Percentiles rank a stretch among this genome's conserved stretches.
Conservation (phyloP, 495 filamentous ascomycete species). For the Penicillium pancosmium region DNA sequence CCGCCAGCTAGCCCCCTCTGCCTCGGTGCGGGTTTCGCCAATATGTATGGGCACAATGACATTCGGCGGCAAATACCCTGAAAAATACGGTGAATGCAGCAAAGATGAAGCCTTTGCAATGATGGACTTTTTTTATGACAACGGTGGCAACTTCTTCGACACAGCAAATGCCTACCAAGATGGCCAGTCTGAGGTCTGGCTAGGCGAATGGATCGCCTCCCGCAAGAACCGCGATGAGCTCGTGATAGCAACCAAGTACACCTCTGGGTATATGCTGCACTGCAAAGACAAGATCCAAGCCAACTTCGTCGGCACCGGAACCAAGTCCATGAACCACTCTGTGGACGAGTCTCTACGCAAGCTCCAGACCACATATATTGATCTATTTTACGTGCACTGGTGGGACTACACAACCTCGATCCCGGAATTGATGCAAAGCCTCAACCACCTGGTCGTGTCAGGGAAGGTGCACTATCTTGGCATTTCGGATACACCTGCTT, state of each 20-base stretch:
- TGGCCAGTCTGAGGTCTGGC: conserved; percentile 66
- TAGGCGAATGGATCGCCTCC: conserved; percentile 74
- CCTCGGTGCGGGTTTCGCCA: conserved; percentile 58
- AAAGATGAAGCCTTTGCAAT: conserved; percentile 58
- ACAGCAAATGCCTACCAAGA: conserved; percentile 67
- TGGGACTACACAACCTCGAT: conserved; percentile 69
- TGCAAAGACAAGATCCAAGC: conserved; percentile 41
- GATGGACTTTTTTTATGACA: conserved; percentile 62
- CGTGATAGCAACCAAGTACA: conserved; percentile 76
- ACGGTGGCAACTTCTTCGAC: conserved; percentile 74
- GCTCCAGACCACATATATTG: conserved; percentile 68
- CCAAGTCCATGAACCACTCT: conserved; percentile 57
- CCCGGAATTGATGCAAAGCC: conserved; percentile 69
- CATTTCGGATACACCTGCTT: conserved; percentile 62
- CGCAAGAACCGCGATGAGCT: conserved; percentile 58
- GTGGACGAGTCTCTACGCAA: conserved; percentile 60
- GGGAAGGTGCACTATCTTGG: conserved; percentile 76
- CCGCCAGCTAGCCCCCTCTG: conserved; percentile 58
- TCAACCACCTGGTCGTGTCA: conserved; percentile 58
- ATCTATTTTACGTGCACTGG: conserved; percentile 72
- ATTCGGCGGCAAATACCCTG: conserved; percentile 46
- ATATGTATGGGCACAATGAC: conserved; percentile 64
- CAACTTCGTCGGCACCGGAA: conserved; percentile 60
- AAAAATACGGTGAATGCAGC: conserved; percentile 49
- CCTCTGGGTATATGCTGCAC: conserved; percentile 34